Base-by-base conservation (phyloP, 2,329 filamentous ascomycete genomes). In the Arthrobotrys musiformis region DNA sequence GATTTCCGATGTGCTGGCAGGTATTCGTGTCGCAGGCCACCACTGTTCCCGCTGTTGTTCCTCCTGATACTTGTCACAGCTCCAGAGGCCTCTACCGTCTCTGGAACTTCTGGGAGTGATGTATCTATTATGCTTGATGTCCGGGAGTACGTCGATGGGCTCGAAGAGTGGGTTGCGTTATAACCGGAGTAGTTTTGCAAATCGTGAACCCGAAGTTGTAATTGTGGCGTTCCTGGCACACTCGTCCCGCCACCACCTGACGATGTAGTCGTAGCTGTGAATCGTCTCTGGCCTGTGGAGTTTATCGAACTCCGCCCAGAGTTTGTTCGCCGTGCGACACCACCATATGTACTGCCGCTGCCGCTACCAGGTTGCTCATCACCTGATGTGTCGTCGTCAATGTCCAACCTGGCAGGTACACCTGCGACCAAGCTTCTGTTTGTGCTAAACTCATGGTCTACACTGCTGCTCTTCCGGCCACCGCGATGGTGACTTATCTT, bases 391-490 rank as follows among this genome's bases (percentile, higher is more conserved):
- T 77, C 73, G n/a, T 77, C 73, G 42, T 77, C 73, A 24, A 77
- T 77, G 40, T 77, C 73, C 17, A 77, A 46, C 22, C 73, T 62
- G 3, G 70, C 66, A 40, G 70, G 63, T 0, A 73, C 68, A 15
- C 74, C 68, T 24, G 74, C 74, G n/a, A 73, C 68, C 17, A 78
- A 62, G 17, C 78, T 79, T 24, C 79, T 72, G 64, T 80, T 80
- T 13, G 79, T 75, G 42, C 80, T 80, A 30, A 81, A 70, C 46
- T 81, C 80, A 37, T 77, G 73, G 28, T 79, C 79, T 48, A 44
- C 46, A 52, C 69, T 78, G 56, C 35, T 66, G 66, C 74, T 42
- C 79, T 64, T 76, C 64, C 70, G 79, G 62, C 28, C 72, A 24
- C 40, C 72, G n/a, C 64, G 72, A 22, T 66, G 73, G 26, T 76